Evolutionary conservation across 2,329 filamentous ascomycete genomes (phyloP).

Genomic region (Arthrinium phaeospermum): DNA sequence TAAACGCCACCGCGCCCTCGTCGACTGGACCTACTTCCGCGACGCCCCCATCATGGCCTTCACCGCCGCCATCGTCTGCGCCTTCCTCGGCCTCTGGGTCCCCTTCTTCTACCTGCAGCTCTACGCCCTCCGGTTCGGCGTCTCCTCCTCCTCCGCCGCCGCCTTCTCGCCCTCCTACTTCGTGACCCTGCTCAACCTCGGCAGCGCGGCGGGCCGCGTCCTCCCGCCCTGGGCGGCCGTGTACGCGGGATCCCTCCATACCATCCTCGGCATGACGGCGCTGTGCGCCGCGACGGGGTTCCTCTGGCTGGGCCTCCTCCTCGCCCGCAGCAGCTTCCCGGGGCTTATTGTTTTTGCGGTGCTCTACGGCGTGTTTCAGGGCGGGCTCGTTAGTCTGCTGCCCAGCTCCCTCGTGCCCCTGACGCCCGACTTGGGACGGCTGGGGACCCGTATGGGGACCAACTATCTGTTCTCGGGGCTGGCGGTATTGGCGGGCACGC

Average conservation of each 20-base stretch:
- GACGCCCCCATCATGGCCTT: conserved; percentile 45
- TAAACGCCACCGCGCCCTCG: conserved; percentile 41
- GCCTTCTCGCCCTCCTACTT: conserved; percentile 43
- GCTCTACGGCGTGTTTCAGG: conserved; percentile 44
- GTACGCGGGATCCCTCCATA: conserved; percentile 43
- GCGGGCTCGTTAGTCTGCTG: conserved; percentile 41
- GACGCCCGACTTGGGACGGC: conserved; percentile 29
- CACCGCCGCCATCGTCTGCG: conserved; percentile 35
- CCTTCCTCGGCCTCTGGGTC: conserved; percentile 51
- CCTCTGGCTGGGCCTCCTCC: conserved; percentile 36
- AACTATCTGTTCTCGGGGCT: conserved; percentile 45
- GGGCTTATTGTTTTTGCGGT: conserved; percentile 25
- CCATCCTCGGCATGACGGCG: conserved; percentile 40
- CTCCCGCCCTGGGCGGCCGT: conserved; percentile 44
- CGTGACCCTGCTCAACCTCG: conserved; percentile 46
- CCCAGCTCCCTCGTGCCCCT: conserved; percentile 35
- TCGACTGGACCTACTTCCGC: conserved; percentile 48
- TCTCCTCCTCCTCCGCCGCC: not conserved
- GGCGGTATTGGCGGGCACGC: conserved; percentile 57
- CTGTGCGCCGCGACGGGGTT: conserved; percentile 39
- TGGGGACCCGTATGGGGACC: conserved; percentile 52
- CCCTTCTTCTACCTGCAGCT: conserved; percentile 49
- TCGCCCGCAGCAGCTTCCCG: not conserved
- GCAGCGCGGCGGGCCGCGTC: conserved; percentile 44
- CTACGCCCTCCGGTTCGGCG: conserved; percentile 30